These are phyloP conservation scores for Debaryomyces fabryi DNA, from an alignment of 1,139 yeast genomes.

Conservation along the genomic window DNA sequence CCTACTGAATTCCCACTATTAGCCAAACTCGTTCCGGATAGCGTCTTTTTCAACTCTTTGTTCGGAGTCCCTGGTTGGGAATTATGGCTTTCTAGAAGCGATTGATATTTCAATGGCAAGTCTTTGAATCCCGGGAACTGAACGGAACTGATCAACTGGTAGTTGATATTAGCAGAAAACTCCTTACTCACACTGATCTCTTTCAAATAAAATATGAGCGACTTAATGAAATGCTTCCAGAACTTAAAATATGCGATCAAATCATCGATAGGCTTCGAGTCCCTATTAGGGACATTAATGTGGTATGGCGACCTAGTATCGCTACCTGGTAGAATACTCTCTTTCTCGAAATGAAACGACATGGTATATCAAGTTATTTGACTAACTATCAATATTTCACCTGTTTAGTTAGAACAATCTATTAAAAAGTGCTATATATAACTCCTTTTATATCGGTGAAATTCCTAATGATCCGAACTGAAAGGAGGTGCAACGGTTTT, in stretches of 20 bases:
- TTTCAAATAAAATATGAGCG: slow-evolving; percentile 60
- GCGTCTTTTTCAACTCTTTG: slow-evolving; percentile 27
- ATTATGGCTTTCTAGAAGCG: slow-evolving; percentile 14
- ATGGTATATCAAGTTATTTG: neutral
- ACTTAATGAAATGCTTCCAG: slow-evolving; percentile 71
- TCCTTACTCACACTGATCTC: slow-evolving; percentile 68
- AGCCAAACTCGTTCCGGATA: slow-evolving; percentile 19
- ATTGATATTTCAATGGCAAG: slow-evolving; percentile 27
- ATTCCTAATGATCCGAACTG: neutral
- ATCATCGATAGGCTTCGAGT: slow-evolving; percentile 52
- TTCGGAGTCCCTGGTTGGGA: slow-evolving; percentile 33
- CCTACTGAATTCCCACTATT: slow-evolving; percentile 4
- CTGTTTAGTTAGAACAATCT: neutral
- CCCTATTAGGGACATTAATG: slow-evolving; percentile 41
- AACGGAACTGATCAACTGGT: slow-evolving; percentile 61
- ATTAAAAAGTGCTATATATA: neutral
- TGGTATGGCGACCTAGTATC: slow-evolving; percentile 44
- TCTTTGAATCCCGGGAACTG: slow-evolving; percentile 55
- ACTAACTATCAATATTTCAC: neutral
- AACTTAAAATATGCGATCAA: slow-evolving; percentile 61
- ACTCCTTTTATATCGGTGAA: neutral
- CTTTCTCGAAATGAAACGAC: slow-evolving; percentile 25
- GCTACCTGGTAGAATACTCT: slow-evolving; percentile 37
- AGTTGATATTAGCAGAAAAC: slow-evolving; percentile 66
- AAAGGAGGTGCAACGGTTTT: slow-evolving; percentile 1